These are phyloP conservation scores for Penicillium bialowiezense DNA, from an alignment of 495 filamentous ascomycete species.

Conservation along the genomic window DNA sequence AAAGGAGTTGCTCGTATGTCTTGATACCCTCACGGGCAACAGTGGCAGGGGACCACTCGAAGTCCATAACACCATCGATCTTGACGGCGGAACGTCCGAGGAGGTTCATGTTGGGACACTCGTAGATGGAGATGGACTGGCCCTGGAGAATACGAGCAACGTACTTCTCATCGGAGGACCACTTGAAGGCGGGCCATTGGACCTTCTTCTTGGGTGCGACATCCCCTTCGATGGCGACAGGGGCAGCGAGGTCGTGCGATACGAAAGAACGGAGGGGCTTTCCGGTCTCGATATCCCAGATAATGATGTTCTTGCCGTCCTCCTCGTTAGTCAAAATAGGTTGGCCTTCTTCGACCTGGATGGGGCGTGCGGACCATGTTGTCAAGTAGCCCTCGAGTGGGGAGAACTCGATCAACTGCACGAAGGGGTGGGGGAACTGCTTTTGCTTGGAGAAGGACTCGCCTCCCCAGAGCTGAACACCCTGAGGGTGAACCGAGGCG, in stretches of 20 bases:
- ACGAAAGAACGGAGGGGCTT: constrained; percentile 91
- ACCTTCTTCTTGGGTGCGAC: constrained; percentile 87
- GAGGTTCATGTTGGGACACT: constrained; percentile 86
- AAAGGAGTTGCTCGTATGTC: constrained; percentile 90
- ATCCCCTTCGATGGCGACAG: constrained; percentile 50
- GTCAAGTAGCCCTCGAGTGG: constrained; percentile 90
- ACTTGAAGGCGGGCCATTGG: constrained; percentile 98
- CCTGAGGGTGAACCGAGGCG: constrained; percentile 89
- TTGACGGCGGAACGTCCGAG: constrained; percentile 87
- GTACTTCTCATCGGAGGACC: constrained; percentile 96
- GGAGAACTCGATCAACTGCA: constrained; percentile 94
- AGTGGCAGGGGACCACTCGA: constrained; percentile 90
- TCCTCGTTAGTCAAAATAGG: constrained; percentile 75
- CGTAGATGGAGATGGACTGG: constrained; percentile 89
- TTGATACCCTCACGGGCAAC: constrained; percentile 76
- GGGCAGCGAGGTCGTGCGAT: constrained; percentile 71
- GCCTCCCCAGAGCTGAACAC: constrained; percentile 96
- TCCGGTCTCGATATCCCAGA: constrained; percentile 92
- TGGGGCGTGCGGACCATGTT: constrained; percentile 92
- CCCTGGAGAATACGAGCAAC: constrained; percentile 87
- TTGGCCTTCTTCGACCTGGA: constrained; percentile 86
- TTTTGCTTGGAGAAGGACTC: constrained; percentile 83
- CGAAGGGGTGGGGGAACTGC: constrained; percentile 90
- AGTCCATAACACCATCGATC: constrained; percentile 94
- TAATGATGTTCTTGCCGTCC: constrained; percentile 97